These are phyloP conservation scores for Xerocomellus amylosporus DNA, from an alignment of 768 basidiomycete species.

Conservation along the genomic window DNA sequence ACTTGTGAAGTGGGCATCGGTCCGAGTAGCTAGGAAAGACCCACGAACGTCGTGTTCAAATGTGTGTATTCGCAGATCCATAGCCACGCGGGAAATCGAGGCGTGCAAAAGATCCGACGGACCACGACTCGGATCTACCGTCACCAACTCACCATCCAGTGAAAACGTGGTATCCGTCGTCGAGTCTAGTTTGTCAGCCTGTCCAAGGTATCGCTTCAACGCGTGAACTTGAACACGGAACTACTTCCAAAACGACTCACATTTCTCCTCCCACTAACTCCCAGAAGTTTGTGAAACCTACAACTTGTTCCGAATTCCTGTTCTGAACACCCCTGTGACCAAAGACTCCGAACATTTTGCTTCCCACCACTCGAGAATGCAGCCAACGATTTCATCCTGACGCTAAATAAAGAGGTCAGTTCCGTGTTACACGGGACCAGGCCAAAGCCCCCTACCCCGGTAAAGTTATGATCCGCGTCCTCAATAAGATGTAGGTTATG, in stretches of 20 bases:
- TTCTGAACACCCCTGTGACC: conserved; percentile 61
- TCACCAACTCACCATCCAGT: not conserved
- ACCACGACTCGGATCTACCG: not conserved
- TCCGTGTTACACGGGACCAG: not conserved
- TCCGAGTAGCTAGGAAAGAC: conserved; percentile 9
- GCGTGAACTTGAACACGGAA: not conserved
- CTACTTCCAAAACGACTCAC: not conserved
- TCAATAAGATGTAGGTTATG: conserved; percentile 70
- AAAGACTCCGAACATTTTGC: conserved; percentile 45
- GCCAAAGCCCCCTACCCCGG: conserved; percentile 40
- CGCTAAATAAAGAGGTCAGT: conserved; percentile 34
- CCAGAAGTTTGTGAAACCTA: conserved; percentile 20
- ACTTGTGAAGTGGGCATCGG: not conserved
- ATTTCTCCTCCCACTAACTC: not conserved
- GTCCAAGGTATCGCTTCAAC: not conserved
- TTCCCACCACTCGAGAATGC: conserved; percentile 68
- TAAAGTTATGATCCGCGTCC: conserved; percentile 77
- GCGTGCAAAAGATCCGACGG: not conserved
- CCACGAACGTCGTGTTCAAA: not conserved
- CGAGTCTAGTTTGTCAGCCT: not conserved
- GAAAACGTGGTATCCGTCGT: not conserved
- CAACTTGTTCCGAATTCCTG: conserved; percentile 51
- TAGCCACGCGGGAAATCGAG: not conserved
- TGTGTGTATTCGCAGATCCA: conserved; percentile 1
- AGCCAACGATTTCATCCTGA: conserved; percentile 64